A percentile compares a stretch with the other conserved stretches of the same genome.
phyloP scores from a whole-genome alignment of 2,329 filamentous ascomycete genomes.

The Stylonectria norvegica region DNA sequence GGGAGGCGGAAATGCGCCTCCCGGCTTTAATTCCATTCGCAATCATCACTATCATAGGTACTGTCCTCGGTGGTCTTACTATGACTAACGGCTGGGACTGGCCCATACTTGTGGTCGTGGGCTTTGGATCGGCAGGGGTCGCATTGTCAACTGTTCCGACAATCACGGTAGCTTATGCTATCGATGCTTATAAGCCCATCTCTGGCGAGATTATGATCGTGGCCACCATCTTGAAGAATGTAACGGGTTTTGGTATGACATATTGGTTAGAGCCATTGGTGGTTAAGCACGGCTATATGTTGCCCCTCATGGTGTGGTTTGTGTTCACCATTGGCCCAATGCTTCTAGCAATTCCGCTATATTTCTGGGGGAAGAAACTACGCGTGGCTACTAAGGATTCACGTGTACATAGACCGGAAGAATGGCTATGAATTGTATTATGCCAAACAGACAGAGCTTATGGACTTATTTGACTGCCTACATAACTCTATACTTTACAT shows the following conservation, averaged over 20 bases:
- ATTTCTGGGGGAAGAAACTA: background rate
- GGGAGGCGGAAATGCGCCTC: slow-evolving; percentile 48
- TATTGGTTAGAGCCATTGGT: background rate
- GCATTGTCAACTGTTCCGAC: background rate
- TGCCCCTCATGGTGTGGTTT: background rate
- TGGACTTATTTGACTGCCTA: no score
- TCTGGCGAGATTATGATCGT: background rate
- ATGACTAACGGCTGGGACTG: background rate
- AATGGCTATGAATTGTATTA: no score
- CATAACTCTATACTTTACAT: no score
- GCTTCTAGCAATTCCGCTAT: background rate
- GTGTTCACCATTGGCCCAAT: background rate
- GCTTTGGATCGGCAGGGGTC: background rate
- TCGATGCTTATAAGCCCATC: background rate
- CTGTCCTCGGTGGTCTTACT: background rate
- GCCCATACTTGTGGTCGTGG: background rate
- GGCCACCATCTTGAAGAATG: background rate
- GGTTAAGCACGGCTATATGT: background rate
- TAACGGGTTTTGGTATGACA: background rate
- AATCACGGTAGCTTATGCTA: background rate
- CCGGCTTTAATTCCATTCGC: background rate
- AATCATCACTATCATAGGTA: background rate
- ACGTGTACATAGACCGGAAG: no score
- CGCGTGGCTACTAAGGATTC: no score
- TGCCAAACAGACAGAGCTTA: no score